Evolutionary conservation across 106 monocot genomes (phyloP).

Genomic region (Xerophyta viscosa): DNA sequence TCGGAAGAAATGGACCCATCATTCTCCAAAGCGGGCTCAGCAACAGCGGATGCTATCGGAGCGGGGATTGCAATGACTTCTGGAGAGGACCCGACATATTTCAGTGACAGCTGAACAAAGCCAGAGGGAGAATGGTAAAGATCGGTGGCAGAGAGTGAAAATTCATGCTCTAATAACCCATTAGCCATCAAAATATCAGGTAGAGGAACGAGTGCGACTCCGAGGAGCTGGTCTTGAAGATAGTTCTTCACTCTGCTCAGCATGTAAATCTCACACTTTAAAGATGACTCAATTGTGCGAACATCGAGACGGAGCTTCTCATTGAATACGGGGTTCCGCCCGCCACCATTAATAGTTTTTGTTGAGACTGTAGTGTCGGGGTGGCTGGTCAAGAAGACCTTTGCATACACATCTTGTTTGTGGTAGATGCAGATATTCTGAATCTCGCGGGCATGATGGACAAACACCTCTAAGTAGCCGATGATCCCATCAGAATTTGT

Average conservation of each 20-base stretch:
- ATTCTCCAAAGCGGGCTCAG: neutral
- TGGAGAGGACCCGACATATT: constrained; percentile 33
- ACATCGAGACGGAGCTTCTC: constrained; percentile 40
- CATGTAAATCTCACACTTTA: constrained; percentile 88
- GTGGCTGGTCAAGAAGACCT: constrained; percentile 45
- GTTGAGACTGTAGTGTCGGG: constrained; percentile 40
- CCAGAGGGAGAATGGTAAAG: constrained; percentile 74
- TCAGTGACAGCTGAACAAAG: constrained; percentile 47
- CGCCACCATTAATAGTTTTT: constrained; percentile 65
- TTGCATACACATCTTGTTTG: constrained; percentile 90
- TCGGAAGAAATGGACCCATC: constrained; percentile 13
- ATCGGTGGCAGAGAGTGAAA: constrained; percentile 62
- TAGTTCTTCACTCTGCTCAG: constrained; percentile 80
- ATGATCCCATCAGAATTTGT: neutral
- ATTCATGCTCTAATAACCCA: constrained; percentile 33
- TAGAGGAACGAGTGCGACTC: constrained; percentile 60
- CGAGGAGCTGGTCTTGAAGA: constrained; percentile 73
- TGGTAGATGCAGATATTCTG: constrained; percentile 93
- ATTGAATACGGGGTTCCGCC: constrained; percentile 60
- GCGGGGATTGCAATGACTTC: constrained; percentile 22
- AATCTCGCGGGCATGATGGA: constrained; percentile 69
- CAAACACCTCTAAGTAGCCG: constrained; percentile 52
- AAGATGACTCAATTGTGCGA: constrained; percentile 21
- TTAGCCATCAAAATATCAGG: constrained; percentile 23
- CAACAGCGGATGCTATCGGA: neutral